Evolutionary conservation across 2,329 filamentous ascomycete genomes (phyloP).

Genomic region (Aspergillus aculeatinus): DNA sequence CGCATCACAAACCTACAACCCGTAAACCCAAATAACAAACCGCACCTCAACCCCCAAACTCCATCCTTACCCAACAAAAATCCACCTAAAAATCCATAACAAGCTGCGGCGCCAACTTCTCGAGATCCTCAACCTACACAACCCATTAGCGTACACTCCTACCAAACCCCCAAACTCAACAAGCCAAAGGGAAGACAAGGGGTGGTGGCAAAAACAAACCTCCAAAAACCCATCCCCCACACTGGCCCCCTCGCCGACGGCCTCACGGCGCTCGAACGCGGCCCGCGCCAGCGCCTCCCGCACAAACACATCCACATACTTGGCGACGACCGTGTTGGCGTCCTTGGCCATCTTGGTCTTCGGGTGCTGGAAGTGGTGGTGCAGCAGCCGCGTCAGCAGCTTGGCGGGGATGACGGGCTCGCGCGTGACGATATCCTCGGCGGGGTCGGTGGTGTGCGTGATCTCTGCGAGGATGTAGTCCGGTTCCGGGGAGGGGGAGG

Average conservation of each 20-base stretch:
- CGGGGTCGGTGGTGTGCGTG: constrained; percentile 24
- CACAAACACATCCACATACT: constrained; percentile 90
- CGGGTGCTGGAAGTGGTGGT: constrained; percentile 72
- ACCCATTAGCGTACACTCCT: constrained; percentile 33
- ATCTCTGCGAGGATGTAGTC: constrained; percentile 51
- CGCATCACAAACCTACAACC: not conserved
- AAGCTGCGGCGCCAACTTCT: constrained; percentile 81
- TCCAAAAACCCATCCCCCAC: constrained; percentile 65
- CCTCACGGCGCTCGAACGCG: constrained; percentile 63
- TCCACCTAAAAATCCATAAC: constrained; percentile 71
- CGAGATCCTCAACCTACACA: constrained; percentile 75
- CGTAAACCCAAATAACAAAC: not conserved
- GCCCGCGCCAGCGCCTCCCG: constrained; percentile 82
- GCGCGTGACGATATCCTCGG: constrained; percentile 32
- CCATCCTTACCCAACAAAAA: not conserved
- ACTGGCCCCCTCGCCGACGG: constrained; percentile 31
- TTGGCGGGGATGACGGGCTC: constrained; percentile 64
- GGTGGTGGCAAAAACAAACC: too few relatives aligned
- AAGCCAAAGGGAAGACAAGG: not conserved
- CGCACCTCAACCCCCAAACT: not conserved
- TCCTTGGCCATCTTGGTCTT: constrained; percentile 73
- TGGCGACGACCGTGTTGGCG: constrained; percentile 72
- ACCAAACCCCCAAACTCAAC: not conserved
- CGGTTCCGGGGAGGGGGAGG: constrained; percentile 22
- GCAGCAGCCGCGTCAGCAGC: constrained; percentile 72